Conservation (phyloP, 306 rosid genomes). For the barrel medic (Medicago truncatula) region DNA sequence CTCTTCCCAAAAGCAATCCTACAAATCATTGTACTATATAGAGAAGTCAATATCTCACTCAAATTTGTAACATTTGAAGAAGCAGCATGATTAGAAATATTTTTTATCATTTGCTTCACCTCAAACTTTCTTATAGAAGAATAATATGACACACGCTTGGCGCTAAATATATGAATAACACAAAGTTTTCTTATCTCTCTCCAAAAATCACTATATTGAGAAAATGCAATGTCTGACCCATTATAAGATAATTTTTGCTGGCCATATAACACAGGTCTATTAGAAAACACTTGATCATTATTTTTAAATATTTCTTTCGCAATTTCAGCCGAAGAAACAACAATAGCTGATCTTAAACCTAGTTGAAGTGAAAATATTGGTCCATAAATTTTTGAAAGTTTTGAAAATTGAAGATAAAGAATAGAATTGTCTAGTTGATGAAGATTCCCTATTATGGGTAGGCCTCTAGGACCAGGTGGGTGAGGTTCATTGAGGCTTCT, state of each 20-base stretch:
- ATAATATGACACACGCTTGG: slow-evolving; percentile 32
- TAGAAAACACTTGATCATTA: slow-evolving; percentile 36
- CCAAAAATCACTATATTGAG: slow-evolving; percentile 49
- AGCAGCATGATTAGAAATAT: slow-evolving; percentile 1
- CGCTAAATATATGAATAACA: slow-evolving; percentile 43
- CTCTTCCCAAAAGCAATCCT: slow-evolving; percentile 53
- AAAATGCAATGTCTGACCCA: slow-evolving; percentile 43
- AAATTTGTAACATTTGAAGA: slow-evolving; percentile 14
- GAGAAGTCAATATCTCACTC: slow-evolving; percentile 18
- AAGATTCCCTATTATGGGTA: slow-evolving; percentile 58
- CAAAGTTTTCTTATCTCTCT: slow-evolving; percentile 50
- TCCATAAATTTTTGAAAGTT: slow-evolving; percentile 46
- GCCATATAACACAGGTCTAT: slow-evolving; percentile 39
- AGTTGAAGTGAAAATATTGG: slow-evolving; percentile 53
- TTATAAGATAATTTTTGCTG: slow-evolving; percentile 46
- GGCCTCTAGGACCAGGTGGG: slow-evolving; percentile 56
- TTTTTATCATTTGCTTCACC: slow-evolving; percentile 15
- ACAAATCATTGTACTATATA: slow-evolving; percentile 40
- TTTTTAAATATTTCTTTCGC: slow-evolving; percentile 35
- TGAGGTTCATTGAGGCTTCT: not conserved
- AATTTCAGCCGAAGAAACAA: slow-evolving; percentile 36
- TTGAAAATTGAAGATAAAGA: slow-evolving; percentile 38
- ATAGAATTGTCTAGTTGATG: slow-evolving; percentile 45
- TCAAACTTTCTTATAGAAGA: slow-evolving; percentile 10
- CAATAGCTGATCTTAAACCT: slow-evolving; percentile 38